These are phyloP conservation scores for Petunia hybrid DNA, from an alignment of 305 asterid species.

Conservation along the genomic window DNA sequence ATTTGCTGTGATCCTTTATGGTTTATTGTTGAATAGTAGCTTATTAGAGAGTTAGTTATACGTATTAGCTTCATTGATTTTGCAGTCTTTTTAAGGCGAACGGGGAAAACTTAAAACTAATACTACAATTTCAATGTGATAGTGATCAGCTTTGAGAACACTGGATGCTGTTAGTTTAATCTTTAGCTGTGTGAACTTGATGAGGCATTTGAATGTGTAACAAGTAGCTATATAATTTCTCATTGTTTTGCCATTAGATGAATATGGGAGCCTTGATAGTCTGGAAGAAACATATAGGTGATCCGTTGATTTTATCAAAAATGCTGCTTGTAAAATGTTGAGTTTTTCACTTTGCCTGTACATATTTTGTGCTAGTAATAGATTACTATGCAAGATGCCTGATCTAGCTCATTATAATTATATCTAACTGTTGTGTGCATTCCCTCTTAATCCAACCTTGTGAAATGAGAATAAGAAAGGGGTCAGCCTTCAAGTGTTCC, in stretches of 20 bases:
- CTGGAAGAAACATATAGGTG: background rate
- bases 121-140: background rate
- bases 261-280: background rate
- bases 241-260: background rate
- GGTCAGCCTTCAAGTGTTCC: background rate
- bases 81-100: background rate
- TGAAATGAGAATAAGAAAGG: background rate
- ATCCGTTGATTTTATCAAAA: slow-evolving; percentile 8
- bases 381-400: background rate
- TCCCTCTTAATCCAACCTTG: background rate
- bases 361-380: background rate
- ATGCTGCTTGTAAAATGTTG: background rate
- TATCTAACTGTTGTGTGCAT: background rate
- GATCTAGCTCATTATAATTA: background rate
- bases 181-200: background rate
- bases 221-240: background rate
- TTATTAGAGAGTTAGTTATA: background rate
- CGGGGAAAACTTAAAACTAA: background rate
- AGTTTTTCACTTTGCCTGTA: background rate
- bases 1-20: background rate
- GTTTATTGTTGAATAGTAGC: background rate
- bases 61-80: background rate
- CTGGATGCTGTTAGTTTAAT: background rate
- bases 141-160: background rate
- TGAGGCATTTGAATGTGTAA: background rate